Conservation (phyloP, 2,329 filamentous ascomycete genomes). For the Fusarium sublunatum region DNA sequence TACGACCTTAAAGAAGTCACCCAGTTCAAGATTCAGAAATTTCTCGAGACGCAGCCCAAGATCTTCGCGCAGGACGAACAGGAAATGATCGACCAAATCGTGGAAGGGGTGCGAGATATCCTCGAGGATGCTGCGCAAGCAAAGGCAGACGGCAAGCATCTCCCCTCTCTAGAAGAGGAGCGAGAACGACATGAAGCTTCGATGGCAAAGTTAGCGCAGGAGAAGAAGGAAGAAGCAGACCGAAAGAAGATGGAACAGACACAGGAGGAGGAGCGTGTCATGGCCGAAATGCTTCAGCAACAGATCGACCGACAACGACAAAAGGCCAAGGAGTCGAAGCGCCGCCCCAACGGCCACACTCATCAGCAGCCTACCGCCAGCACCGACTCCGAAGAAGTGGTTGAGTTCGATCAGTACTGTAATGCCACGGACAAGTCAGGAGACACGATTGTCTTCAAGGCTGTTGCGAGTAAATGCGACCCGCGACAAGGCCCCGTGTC, state of each 20-base stretch:
- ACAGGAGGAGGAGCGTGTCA: slow-evolving; percentile 75
- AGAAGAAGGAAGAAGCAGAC: slow-evolving; percentile 64
- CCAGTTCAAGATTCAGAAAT: slow-evolving; percentile 74
- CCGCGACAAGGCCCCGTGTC: slow-evolving; percentile 74
- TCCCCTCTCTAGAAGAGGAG: slow-evolving; percentile 91
- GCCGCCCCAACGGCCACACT: slow-evolving; percentile 56
- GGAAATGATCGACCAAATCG: slow-evolving; percentile 72
- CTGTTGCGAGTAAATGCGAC: slow-evolving; percentile 75
- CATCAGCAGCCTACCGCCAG: slow-evolving; percentile 45
- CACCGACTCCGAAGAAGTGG: slow-evolving; percentile 47
- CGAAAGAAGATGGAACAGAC: slow-evolving; percentile 66
- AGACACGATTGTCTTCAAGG: slow-evolving; percentile 74
- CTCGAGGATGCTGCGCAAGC: slow-evolving; percentile 87
- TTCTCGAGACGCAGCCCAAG: slow-evolving; percentile 68
- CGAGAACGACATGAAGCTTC: slow-evolving; percentile 83
- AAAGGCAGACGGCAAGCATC: slow-evolving; percentile 77
- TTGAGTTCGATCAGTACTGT: slow-evolving; percentile 76
- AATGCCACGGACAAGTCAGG: slow-evolving; percentile 71
- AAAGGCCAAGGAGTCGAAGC: slow-evolving; percentile 72
- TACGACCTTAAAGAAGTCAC: slow-evolving; percentile 76
- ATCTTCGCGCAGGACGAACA: slow-evolving; percentile 64
- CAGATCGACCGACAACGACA: slow-evolving; percentile 76
- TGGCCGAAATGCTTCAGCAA: slow-evolving; percentile 77
- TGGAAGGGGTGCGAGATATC: slow-evolving; percentile 77
- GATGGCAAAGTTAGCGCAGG: slow-evolving; percentile 69